phyloP scores from a whole-genome alignment of 2,329 filamentous ascomycete genomes.

The Hymenoscyphus fraxineus region DNA sequence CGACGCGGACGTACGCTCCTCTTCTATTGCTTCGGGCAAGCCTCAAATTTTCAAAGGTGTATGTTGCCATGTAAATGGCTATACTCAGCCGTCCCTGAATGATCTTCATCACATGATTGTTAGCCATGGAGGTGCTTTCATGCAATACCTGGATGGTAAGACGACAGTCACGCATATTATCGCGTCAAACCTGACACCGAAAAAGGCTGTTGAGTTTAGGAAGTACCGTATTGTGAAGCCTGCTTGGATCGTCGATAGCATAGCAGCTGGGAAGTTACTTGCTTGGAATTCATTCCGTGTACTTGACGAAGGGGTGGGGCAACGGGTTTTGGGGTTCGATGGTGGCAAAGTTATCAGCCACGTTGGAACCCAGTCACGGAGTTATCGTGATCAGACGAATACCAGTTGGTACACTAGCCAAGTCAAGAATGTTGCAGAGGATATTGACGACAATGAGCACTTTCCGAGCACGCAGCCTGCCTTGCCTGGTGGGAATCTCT shows the following conservation, averaged over 20 bases:
- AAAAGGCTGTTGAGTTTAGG: conserved; percentile 85
- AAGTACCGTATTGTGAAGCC: conserved; percentile 91
- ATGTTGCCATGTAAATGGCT: conserved; percentile 89
- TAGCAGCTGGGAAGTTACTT: conserved; percentile 73
- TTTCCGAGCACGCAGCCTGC: conserved; percentile 27
- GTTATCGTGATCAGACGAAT: conserved; percentile 79
- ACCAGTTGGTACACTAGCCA: conserved; percentile 79
- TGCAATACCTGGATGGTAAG: conserved; percentile 93
- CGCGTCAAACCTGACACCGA: conserved; percentile 82
- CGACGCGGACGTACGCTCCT: conserved; percentile 73
- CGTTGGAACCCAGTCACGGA: conserved; percentile 52
- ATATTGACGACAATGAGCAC: conserved; percentile 40
- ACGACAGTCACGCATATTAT: conserved; percentile 96
- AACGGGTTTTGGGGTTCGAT: conserved; percentile 67
- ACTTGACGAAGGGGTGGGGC: conserved; percentile 76
- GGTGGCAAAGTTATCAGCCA: conserved; percentile 65
- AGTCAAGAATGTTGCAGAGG: conserved; percentile 46
- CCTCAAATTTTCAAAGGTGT: conserved; percentile 87
- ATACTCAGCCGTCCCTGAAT: conserved; percentile 89
- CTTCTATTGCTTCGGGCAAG: conserved; percentile 54
- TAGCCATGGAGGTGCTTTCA: conserved; percentile 86
- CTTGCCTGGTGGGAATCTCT: conserved; percentile 14
- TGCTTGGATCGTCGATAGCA: conserved; percentile 88
- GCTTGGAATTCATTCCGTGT: conserved; percentile 85
- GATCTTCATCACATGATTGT: conserved; percentile 87